Conservation (phyloP, 345 rosid genomes). For the Erysimum cheiranthoides region DNA sequence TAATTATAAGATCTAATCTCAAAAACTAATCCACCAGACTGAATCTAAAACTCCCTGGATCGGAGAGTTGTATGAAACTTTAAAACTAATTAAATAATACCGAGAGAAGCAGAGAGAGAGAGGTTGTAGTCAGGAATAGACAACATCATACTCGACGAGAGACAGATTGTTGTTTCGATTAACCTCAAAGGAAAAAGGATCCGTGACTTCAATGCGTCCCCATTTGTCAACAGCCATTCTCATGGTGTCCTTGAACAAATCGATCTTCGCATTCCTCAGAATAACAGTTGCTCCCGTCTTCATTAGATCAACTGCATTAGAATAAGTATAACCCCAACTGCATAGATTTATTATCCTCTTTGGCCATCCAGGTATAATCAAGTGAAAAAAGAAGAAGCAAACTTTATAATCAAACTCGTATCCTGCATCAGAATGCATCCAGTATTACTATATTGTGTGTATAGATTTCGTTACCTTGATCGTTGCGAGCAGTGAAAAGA, state of each 20-base stretch:
- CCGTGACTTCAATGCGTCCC: slow-evolving; percentile 56
- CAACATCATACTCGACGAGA: slow-evolving; percentile 56
- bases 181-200: slow-evolving; percentile 49
- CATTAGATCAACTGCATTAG: slow-evolving; percentile 52
- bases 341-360: no score
- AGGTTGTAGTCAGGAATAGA: background rate
- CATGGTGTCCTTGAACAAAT: slow-evolving; percentile 58
- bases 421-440: no score
- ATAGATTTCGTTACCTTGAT: slow-evolving; percentile 51
- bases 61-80: background rate
- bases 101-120: background rate
- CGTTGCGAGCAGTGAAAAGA: slow-evolving; percentile 74
- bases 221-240: slow-evolving; percentile 62
- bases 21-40: slow-evolving; percentile 12
- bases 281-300: slow-evolving; percentile 50
- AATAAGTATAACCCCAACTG: background rate
- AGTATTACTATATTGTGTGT: background rate
- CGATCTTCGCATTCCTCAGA: slow-evolving; percentile 60
- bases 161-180: slow-evolving; percentile 55
- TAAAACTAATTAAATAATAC: background rate
- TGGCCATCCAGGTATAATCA: no score
- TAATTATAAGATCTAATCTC: slow-evolving; percentile 5
- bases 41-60: background rate
- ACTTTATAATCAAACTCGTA: no score
- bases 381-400: no score